Evolutionary conservation across 352 stramenopile genomes (phyloP), one percentile per base, ranked within the genome.

Genomic region (Pythium grandisporangium): DNA sequence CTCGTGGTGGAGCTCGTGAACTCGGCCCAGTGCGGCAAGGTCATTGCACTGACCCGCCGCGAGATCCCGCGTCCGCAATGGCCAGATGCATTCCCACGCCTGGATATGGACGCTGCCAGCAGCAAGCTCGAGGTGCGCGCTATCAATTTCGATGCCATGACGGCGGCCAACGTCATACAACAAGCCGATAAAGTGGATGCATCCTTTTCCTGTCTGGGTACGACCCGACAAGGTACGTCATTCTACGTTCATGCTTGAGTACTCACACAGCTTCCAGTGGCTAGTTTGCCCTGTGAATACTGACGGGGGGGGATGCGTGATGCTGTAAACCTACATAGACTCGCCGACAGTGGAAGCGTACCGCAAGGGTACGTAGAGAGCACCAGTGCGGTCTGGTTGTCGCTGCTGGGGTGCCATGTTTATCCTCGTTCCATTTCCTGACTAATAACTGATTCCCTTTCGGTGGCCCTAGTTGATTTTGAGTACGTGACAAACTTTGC

Each of bases 141-240:
- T 2, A 48, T 84, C 22, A 55, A 82, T 51, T 87, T 87, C 47
- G 51, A 87, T 29, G 41, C 47, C 16, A 44, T 87, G 24, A 60
- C 45, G 4, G 62, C 65, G 39, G 41, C 38, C 6, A 47, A 63
- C 30, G 48, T 80, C 7, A 49, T 51, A 45, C 3, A 42, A 16
- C 17, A 43, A 1, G 69, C 79, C 42, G 27, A 32, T 8, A 62
- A 75, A 21, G 57, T 84, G 25, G 64, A 80, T 43, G 73, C 73
- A 0, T 61, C 70, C 6, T 90, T 90, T 50, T 84, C 66, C 29
- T 87, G 73, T 21, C 48, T 90, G 3, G 73, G 77, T 22, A 87
- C 77, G 12, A 87, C 77, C 1, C 69, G 71, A 43, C 82, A 84
- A 63, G 53, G 66, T 71, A 22, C 27, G 36, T 32, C 27, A 8